A percentile compares a stretch with the other conserved stretches of the same genome.
Conservation (phyloP, 208 protist species). For the Acanthamoeba healyi region DNA sequence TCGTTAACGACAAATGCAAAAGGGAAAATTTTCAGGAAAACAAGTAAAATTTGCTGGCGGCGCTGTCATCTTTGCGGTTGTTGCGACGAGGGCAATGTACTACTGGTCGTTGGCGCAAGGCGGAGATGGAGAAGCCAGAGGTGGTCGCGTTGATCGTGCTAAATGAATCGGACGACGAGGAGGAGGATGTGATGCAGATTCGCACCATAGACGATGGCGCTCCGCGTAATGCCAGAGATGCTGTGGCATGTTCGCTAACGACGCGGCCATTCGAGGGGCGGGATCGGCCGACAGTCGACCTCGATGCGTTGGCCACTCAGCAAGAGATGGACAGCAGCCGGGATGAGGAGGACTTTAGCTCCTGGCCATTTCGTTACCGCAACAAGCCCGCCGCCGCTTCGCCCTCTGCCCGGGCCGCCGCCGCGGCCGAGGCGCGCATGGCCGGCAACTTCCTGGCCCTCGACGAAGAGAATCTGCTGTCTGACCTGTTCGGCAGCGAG, state of each 20-base stretch:
- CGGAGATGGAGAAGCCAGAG: background rate
- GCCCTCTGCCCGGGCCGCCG: background rate
- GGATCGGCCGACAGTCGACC: background rate
- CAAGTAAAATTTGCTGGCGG: too few species aligned
- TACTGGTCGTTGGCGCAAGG: background rate
- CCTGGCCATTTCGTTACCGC: background rate
- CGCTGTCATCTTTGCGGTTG: background rate
- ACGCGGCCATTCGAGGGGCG: too few species aligned
- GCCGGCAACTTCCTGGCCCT: background rate
- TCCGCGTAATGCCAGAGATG: background rate
- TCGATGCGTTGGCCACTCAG: background rate
- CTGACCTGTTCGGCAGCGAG: slow-evolving; percentile 39
- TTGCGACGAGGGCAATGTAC: background rate
- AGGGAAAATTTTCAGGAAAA: too few species aligned
- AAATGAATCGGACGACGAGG: slow-evolving; percentile 41
- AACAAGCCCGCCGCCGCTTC: background rate
- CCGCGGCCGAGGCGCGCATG: background rate
- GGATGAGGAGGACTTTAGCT: background rate
- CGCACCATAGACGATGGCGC: too few species aligned
- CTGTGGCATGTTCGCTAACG: too few species aligned
- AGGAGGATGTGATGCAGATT: background rate
- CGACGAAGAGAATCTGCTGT: slow-evolving; percentile 2
- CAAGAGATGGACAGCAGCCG: background rate
- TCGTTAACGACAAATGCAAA: too few species aligned
- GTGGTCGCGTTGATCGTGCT: slow-evolving; percentile 36